phyloP scores from a whole-genome alignment of 2,329 filamentous ascomycete genomes.

The Elsinoe perseae region DNA sequence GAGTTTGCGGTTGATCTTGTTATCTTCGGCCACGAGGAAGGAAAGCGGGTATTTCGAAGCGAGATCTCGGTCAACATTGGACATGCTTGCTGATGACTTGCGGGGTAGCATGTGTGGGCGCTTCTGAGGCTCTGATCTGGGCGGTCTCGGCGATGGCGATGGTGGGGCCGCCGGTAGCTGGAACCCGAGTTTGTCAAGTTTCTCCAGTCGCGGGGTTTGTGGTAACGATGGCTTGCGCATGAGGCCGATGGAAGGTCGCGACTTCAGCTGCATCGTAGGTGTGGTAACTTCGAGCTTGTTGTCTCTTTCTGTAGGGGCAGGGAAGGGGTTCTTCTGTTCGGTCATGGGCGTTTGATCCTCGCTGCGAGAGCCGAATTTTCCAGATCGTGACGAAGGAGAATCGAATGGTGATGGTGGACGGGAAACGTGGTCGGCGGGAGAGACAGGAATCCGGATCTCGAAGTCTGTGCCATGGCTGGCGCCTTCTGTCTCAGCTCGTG shows the following conservation, averaged over 20 bases:
- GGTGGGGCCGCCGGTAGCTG: conserved; percentile 14
- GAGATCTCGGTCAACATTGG: conserved; percentile 47
- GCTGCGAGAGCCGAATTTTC: not conserved
- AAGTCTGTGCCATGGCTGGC: conserved; percentile 59
- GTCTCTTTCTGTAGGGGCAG: conserved; percentile 16
- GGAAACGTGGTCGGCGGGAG: conserved; percentile 43
- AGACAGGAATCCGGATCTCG: conserved; percentile 57
- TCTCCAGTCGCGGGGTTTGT: conserved; percentile 14
- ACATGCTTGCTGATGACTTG: conserved; percentile 24
- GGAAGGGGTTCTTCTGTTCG: conserved; percentile 8
- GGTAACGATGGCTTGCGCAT: conserved; percentile 17
- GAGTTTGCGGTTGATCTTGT: conserved; percentile 62
- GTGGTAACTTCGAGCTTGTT: not conserved
- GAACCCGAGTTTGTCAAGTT: conserved; percentile 13
- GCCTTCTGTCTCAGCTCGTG: conserved; percentile 55
- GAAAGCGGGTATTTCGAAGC: conserved; percentile 55
- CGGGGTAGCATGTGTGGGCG: conserved; percentile 16
- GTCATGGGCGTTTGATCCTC: not conserved
- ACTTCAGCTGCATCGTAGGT: not conserved
- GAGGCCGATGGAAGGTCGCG: not conserved
- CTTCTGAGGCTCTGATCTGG: conserved; percentile 16
- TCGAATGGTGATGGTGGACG: conserved; percentile 45
- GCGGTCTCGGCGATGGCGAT: not conserved
- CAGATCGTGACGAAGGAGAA: conserved; percentile 27
- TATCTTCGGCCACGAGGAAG: conserved; percentile 65